Evolutionary conservation across 305 asterid species (phyloP), one percentile per base, ranked within the genome.

Genomic region (Euphrasia arctica): DNA sequence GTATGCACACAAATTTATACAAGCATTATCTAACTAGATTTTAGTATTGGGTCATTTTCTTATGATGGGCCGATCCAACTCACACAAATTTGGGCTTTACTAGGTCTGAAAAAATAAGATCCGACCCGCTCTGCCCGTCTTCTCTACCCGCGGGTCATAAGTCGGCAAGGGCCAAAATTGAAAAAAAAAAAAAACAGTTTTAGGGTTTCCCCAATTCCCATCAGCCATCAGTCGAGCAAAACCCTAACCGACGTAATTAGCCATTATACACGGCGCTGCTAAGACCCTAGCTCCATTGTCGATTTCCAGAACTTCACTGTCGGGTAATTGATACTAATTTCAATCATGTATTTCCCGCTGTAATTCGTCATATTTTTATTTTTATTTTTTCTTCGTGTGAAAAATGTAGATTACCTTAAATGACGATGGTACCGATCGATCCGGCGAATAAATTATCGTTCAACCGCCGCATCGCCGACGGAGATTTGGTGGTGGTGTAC

Each of bases 401-500:
- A 47, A 28, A 12, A 13, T 50, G 65, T 71, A 71, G 79, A 67
- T 51, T 42, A 45, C 31, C 43, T 18, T 43, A 9, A 5, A 39
- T 6, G 50, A 66, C 68, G 63, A 83, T 91, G 87, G 65, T 83
- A 51, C 82, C 90, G 9, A 55, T 71, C 36, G 83, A 84, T 64
- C 74, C 80, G 1, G 54, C 68, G 50, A 76, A 78, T 6, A 85
- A 78, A 41, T 56, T 93, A 45, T 87, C 97, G 1, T 82, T 83
- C 59, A 79, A 82, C 4, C 86, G 91, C 27, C 66, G 63, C 60
- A 86, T 90, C 72, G 60, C 39, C 60, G 76, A 78, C 42, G 96
- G 96, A 7, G 98, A 90, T 76, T 74, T 90, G 77, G 87, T 93
- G 52, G 82, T 92, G 47, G 95, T 87, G 15, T 92, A 87, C 54